Evolutionary conservation across 768 basidiomycete genomes (phyloP).

Genomic region (Psilocybe tampanensis): DNA sequence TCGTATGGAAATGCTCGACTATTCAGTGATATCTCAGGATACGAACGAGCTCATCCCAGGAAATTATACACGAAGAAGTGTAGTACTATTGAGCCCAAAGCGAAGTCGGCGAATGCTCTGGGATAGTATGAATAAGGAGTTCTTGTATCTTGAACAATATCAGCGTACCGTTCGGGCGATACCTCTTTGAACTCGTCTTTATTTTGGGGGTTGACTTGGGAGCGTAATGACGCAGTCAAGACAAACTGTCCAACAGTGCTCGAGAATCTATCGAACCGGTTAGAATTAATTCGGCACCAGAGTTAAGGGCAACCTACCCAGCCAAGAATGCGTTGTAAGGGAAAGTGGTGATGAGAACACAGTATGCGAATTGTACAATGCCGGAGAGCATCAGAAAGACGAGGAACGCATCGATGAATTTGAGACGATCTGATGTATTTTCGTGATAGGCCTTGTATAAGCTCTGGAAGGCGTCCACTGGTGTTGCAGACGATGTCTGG

Average conservation of each 20-base stretch:
- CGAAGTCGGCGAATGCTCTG: slow-evolving; percentile 98
- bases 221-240: slow-evolving; percentile 86
- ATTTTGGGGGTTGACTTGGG: slow-evolving; percentile 90
- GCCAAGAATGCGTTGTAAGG: slow-evolving; percentile 98
- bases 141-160: not conserved
- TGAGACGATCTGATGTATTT: slow-evolving; percentile 81
- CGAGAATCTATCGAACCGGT: slow-evolving; percentile 61
- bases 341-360: slow-evolving; percentile 87
- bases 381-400: slow-evolving; percentile 92
- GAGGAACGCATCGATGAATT: slow-evolving; percentile 93
- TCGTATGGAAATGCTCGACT: not conserved
- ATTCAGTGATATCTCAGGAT: slow-evolving; percentile 7
- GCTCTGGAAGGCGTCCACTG: slow-evolving; percentile 47
- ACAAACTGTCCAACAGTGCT: slow-evolving; percentile 98
- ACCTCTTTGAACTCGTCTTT: slow-evolving; percentile 83
- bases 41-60: slow-evolving; percentile 63
- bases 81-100: slow-evolving; percentile 89
- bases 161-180: slow-evolving; percentile 86
- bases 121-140: slow-evolving; percentile 1
- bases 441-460: slow-evolving; percentile 80
- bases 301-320: slow-evolving; percentile 61
- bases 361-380: slow-evolving; percentile 88
- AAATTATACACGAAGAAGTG: slow-evolving; percentile 99
- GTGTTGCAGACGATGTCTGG: slow-evolving; percentile 27
- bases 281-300: not conserved